Percentiles rank a stretch among this genome's conserved stretches.
phyloP scores from a whole-genome alignment of 2,329 filamentous ascomycete genomes.

The Exophiala spinifera region DNA sequence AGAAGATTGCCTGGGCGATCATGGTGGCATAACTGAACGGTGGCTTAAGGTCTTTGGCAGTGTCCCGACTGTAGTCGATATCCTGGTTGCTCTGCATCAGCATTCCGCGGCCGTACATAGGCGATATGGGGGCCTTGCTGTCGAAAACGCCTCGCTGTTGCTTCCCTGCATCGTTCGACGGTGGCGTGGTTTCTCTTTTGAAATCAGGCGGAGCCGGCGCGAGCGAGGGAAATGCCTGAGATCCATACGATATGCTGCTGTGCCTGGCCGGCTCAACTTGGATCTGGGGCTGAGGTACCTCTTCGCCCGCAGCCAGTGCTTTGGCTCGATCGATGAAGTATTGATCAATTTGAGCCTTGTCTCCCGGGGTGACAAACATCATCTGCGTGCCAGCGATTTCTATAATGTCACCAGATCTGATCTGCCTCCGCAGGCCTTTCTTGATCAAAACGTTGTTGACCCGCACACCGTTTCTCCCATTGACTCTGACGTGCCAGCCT shows the following conservation, averaged over 20 bases:
- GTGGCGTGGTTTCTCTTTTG: slow-evolving; percentile 38
- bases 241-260: slow-evolving; percentile 2
- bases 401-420: slow-evolving; percentile 85
- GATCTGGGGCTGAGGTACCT: slow-evolving; percentile 40
- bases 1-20: slow-evolving; percentile 93
- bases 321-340: slow-evolving; percentile 68
- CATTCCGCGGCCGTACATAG: slow-evolving; percentile 49
- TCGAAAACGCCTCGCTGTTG: slow-evolving; percentile 30
- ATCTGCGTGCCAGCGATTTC: slow-evolving; percentile 93
- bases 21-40: slow-evolving; percentile 95
- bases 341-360: slow-evolving; percentile 65
- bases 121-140: slow-evolving; percentile 45
- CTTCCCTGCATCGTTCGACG: slow-evolving; percentile 29
- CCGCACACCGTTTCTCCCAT: slow-evolving; percentile 86
- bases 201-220: slow-evolving; percentile 45
- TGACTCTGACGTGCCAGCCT: slow-evolving; percentile 80
- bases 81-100: slow-evolving; percentile 54
- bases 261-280: slow-evolving; percentile 33
- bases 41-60: slow-evolving; percentile 87
- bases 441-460: slow-evolving; percentile 71
- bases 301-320: slow-evolving; percentile 41
- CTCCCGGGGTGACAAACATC: slow-evolving; percentile 93
- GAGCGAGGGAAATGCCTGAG: slow-evolving; percentile 29
- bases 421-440: slow-evolving; percentile 60
- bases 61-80: slow-evolving; percentile 66